phyloP scores from a whole-genome alignment of 169 alveolate species.

The Eimeria mitis region DNA sequence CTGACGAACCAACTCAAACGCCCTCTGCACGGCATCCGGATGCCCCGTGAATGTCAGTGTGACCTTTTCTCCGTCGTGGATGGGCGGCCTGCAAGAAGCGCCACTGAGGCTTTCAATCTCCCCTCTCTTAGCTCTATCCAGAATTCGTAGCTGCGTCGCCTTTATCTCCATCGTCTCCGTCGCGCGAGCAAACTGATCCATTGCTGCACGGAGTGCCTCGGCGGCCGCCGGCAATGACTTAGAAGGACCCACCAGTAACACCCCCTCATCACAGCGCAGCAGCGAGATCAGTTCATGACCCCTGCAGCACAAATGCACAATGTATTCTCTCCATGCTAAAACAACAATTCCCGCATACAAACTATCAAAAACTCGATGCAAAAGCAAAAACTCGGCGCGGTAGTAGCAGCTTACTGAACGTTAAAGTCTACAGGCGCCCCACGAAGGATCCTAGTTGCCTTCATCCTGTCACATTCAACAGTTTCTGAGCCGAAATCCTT shows the following conservation, averaged over 20 bases:
- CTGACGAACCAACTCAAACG: conserved; percentile 36
- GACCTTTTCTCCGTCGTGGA: conserved; percentile 23
- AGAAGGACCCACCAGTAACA: conserved; percentile 60
- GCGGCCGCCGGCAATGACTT: conserved; percentile 27
- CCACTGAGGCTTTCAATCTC: conserved; percentile 63
- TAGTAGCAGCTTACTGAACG: conserved; percentile 13
- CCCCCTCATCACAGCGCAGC: conserved; percentile 71
- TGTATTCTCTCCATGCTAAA: not conserved
- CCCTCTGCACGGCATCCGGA: conserved; percentile 64
- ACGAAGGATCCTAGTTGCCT: conserved; percentile 65
- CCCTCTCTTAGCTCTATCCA: conserved; percentile 31
- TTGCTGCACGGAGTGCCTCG: conserved; percentile 31
- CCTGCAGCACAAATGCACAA: conserved; percentile 32
- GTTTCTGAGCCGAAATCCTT: not conserved
- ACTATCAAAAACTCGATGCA: not conserved
- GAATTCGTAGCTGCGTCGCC: conserved; percentile 64
- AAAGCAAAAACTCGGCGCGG: not conserved
- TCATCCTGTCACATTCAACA: conserved; percentile 38
- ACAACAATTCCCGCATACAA: not conserved
- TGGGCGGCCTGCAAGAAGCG: conserved; percentile 44
- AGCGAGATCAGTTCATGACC: conserved; percentile 50
- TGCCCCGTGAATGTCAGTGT: conserved; percentile 72
- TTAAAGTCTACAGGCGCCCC: conserved; percentile 38
- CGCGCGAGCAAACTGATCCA: conserved; percentile 58
- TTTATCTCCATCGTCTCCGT: conserved; percentile 57